Evolutionary conservation across 192 early-diverging fungal species (phyloP).

Genomic region (Backusella tarrabulga): DNA sequence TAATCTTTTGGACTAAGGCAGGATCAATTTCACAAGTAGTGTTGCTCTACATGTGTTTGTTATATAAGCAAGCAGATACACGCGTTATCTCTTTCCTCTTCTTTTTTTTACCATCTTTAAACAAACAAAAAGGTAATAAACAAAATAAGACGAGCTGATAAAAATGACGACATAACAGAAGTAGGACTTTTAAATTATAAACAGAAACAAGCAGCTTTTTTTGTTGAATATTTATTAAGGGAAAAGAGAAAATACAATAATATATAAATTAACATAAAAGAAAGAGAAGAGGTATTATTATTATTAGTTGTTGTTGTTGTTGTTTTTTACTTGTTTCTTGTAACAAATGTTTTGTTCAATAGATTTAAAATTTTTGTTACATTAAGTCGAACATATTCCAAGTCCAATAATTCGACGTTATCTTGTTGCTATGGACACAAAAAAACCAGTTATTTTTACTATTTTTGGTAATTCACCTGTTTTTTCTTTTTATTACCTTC

Average conservation of each 20-base stretch:
- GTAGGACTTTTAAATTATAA: no score
- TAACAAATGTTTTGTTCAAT: constrained; percentile 82
- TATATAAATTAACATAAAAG: background rate
- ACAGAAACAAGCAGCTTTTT: background rate
- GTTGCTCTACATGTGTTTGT: background rate
- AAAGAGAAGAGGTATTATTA: background rate
- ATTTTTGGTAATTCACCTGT: background rate
- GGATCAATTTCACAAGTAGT: constrained; percentile 53
- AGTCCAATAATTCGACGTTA: constrained; percentile 80
- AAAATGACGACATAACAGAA: background rate
- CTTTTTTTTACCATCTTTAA: background rate
- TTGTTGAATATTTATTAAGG: background rate
- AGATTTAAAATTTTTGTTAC: constrained; percentile 78
- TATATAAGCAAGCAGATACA: background rate
- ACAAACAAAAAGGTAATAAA: background rate
- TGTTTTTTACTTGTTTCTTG: constrained; percentile 41
- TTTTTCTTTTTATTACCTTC: constrained; percentile 45
- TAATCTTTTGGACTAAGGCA: constrained; percentile 42
- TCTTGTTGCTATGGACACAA: constrained; percentile 75
- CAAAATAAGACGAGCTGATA: background rate
- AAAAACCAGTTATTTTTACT: background rate
- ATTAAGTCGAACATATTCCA: constrained; percentile 91
- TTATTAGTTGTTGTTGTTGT: background rate
- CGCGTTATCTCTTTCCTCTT: background rate
- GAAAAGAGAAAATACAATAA: background rate